Evolutionary conservation across 108 stramenopile genomes (phyloP).

Genomic region (Parietichytrium sp.): DNA sequence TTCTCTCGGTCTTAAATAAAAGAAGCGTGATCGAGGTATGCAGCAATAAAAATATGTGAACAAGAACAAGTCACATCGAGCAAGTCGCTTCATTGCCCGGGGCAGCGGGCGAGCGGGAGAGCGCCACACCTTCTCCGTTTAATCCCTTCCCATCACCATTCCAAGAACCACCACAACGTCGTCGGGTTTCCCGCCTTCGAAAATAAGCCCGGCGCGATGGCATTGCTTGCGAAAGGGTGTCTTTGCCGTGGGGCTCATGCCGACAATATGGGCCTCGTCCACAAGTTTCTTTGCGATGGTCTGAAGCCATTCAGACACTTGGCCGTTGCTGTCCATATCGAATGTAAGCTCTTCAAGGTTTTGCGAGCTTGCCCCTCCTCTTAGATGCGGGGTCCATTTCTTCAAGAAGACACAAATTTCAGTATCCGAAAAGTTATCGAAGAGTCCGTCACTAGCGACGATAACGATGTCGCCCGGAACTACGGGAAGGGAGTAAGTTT

Average conservation of each 20-base stretch:
- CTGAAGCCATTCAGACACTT: background rate
- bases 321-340: background rate
- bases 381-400: background rate
- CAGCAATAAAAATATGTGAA: too few species aligned
- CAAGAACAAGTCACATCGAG: too few species aligned
- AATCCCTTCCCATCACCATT: background rate
- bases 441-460: slow-evolving; percentile 44
- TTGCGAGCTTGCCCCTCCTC: background rate
- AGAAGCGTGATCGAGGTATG: too few species aligned
- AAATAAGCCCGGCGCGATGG: background rate
- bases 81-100: too few species aligned
- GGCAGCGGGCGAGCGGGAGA: too few species aligned
- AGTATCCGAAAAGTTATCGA: slow-evolving; percentile 43
- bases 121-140: too few species aligned
- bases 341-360: background rate
- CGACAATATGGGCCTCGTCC: slow-evolving; percentile 8
- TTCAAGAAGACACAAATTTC: slow-evolving; percentile 41
- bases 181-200: slow-evolving; percentile 24
- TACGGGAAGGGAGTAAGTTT: slow-evolving; percentile 38
- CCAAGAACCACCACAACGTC: background rate
- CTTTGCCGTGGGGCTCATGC: background rate
- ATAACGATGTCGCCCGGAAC: slow-evolving; percentile 43
- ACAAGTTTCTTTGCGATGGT: background rate
- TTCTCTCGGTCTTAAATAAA: too few species aligned
- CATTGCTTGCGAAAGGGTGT: background rate